Percentiles rank a stretch among this genome's conserved stretches.
phyloP scores from a whole-genome alignment of 73 alveolate genomes.

The Paramecium primaurelia region DNA sequence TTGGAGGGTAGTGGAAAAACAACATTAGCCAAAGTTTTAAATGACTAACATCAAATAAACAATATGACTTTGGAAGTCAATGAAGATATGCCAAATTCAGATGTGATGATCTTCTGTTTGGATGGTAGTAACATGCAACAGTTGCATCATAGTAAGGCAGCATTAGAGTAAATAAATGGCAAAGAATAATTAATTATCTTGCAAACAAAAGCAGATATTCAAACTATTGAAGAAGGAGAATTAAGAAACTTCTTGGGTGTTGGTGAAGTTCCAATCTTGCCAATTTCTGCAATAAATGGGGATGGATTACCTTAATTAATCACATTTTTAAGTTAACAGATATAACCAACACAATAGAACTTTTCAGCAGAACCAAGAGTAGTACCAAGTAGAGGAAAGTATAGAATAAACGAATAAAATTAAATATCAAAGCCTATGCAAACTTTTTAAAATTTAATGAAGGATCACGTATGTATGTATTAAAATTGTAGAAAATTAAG shows the following conservation, averaged over 20 bases:
- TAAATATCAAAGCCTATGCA: constrained; percentile 55
- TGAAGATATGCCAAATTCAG: constrained; percentile 45
- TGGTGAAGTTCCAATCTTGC: not conserved
- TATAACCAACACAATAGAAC: not conserved
- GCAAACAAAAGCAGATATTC: constrained; percentile 41
- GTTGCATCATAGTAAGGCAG: constrained; percentile 31
- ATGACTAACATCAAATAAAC: not conserved
- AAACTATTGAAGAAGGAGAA: constrained; percentile 24
- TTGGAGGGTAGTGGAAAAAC: constrained; percentile 60
- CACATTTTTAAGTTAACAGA: not conserved
- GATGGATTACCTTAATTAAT: constrained; percentile 34
- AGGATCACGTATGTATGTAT: constrained; percentile 58
- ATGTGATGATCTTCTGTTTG: constrained; percentile 38
- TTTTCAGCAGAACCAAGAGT: constrained; percentile 70
- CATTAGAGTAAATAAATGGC: not conserved
- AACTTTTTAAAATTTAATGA: constrained; percentile 57
- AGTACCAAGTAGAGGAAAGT: constrained; percentile 63
- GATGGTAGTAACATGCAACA: constrained; percentile 50
- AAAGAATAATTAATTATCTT: constrained; percentile 27
- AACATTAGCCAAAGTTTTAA: constrained; percentile 38
- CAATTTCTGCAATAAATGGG: not conserved
- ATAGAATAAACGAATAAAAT: constrained; percentile 54
- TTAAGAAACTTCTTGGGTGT: not conserved
- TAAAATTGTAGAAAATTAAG: constrained; percentile 57
- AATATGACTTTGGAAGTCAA: constrained; percentile 31